Conservation (phyloP, 352 stramenopile genomes). For the Globisporangium uncinulatum region DNA sequence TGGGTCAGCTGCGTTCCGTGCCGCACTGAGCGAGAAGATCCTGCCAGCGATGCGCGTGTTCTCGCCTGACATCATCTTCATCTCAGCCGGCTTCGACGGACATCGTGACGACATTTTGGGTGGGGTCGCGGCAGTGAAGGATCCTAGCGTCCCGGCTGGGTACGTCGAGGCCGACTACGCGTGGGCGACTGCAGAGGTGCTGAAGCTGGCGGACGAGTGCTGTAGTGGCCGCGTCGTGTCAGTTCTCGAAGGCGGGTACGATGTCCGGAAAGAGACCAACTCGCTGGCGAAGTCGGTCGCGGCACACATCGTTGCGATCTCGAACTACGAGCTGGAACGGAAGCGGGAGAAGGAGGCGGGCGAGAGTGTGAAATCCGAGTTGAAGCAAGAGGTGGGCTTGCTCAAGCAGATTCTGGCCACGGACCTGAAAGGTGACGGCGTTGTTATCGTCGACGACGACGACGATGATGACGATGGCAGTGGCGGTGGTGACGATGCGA, state of each 20-base stretch:
- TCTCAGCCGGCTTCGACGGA: constrained; percentile 85
- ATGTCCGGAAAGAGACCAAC: constrained; percentile 76
- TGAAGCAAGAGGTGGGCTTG: constrained; percentile 33
- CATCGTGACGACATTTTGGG: constrained; percentile 82
- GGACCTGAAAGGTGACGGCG: constrained; percentile 32
- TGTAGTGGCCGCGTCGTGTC: constrained; percentile 80
- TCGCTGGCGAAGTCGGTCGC: constrained; percentile 77
- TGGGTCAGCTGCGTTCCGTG: constrained; percentile 60
- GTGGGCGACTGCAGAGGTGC: constrained; percentile 73
- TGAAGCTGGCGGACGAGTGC: constrained; percentile 68
- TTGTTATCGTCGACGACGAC: constrained; percentile 59
- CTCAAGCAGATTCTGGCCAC: constrained; percentile 48
- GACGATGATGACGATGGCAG: constrained; percentile 20
- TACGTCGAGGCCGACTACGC: constrained; percentile 83
- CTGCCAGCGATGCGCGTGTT: constrained; percentile 75
- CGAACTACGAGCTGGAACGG: constrained; percentile 44
- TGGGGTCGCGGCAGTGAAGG: constrained; percentile 71
- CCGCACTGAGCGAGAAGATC: constrained; percentile 49
- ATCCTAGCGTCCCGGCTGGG: constrained; percentile 64
- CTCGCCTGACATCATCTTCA: constrained; percentile 80
- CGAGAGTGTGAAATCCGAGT: constrained; percentile 10
- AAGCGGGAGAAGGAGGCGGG: constrained; percentile 6
- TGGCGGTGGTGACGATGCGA: background rate
- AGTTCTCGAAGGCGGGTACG: constrained; percentile 84
- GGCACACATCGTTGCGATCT: constrained; percentile 71